Conservation (phyloP, 2,329 filamentous ascomycete species). For the Catunica adiposa region DNA sequence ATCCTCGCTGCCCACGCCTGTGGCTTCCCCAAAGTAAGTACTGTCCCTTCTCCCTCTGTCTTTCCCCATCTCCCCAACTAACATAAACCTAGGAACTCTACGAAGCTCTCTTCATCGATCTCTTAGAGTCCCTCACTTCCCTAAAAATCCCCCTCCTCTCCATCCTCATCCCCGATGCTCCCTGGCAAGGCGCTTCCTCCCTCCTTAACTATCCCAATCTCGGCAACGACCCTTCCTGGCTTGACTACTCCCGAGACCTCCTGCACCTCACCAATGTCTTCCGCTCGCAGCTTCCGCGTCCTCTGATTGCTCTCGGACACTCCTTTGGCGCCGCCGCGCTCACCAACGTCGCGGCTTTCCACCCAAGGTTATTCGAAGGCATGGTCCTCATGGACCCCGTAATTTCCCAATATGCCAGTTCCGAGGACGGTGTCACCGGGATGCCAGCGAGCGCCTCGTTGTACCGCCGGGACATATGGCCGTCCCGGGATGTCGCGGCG, state of each 20-base stretch:
- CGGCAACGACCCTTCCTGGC: conserved; percentile 80
- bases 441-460: conserved; percentile 45
- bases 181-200: conserved; percentile 66
- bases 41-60: background rate
- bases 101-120: conserved; percentile 78
- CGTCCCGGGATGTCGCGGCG: conserved; percentile 52
- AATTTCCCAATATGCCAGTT: conserved; percentile 35
- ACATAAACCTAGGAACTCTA: conserved; percentile 56
- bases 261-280: conserved; percentile 75
- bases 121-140: conserved; percentile 40
- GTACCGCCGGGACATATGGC: conserved; percentile 65
- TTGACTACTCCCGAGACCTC: conserved; percentile 71
- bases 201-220: conserved; percentile 58
- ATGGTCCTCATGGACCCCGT: conserved; percentile 76
- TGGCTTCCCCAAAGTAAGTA: conserved; percentile 65
- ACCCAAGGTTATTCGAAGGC: conserved; percentile 63
- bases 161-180: conserved; percentile 85
- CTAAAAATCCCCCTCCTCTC: conserved; percentile 52
- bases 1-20: conserved; percentile 81
- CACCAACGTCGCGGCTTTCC: conserved; percentile 52
- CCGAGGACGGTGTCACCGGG: background rate
- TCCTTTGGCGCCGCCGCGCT: conserved; percentile 72
- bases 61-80: background rate
- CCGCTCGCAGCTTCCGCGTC: conserved; percentile 47
- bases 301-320: conserved; percentile 72